Evolutionary conservation across 176 grass and related monocot genomes (phyloP).

Genomic region (Tuctoria greenei): DNA sequence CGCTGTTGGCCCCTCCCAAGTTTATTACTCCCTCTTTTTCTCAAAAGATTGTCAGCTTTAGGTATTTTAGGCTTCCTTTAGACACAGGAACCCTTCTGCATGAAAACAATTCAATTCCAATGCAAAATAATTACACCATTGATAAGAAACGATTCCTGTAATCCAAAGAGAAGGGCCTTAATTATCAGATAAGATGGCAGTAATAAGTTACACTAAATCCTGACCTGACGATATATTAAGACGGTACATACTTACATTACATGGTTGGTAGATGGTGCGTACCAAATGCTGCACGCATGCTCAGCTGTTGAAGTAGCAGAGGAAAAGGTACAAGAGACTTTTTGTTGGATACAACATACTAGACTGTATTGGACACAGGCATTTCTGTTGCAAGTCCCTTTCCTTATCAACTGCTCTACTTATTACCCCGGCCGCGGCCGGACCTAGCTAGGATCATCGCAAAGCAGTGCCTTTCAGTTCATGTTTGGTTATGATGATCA

Average conservation of each 20-base stretch:
- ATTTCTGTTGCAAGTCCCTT: conserved; percentile 46
- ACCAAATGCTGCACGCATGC: conserved; percentile 11
- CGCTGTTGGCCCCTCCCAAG: not conserved
- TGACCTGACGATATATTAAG: not conserved
- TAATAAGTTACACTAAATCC: not conserved
- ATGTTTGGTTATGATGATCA: too few species aligned
- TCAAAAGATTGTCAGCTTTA: too few species aligned
- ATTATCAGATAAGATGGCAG: not conserved
- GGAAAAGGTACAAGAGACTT: not conserved
- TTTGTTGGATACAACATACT: too few species aligned
- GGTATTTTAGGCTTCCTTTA: too few species aligned
- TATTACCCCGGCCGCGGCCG: not conserved
- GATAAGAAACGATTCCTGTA: too few species aligned
- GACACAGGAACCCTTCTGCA: too few species aligned
- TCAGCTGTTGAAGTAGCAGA: not conserved
- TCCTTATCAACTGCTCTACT: not conserved
- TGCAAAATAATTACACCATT: too few species aligned
- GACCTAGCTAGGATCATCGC: too few species aligned
- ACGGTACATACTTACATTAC: not conserved
- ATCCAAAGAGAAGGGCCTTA: too few species aligned
- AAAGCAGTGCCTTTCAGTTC: not conserved
- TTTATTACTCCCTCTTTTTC: too few species aligned
- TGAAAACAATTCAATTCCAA: too few species aligned
- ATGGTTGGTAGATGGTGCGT: conserved; percentile 16
- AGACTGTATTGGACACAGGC: not conserved